Conservation (phyloP, 176 grass and related monocot species). For the Lolium perenne region DNA sequence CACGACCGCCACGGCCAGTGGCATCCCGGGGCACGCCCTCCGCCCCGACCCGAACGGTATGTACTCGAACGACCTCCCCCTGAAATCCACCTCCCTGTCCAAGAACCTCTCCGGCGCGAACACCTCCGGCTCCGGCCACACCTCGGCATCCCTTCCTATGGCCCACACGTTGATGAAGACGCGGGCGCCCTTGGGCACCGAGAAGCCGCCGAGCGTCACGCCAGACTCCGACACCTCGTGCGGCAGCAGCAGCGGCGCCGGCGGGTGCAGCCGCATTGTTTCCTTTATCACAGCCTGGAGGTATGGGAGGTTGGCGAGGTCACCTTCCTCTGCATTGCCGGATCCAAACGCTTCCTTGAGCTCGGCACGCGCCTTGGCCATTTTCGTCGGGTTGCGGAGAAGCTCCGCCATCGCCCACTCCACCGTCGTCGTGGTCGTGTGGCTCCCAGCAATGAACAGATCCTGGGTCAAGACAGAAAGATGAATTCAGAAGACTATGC, state of each 20-base stretch:
- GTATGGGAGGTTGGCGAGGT: conserved; percentile 40
- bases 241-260: conserved; percentile 47
- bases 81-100: conserved; percentile 43
- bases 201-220: conserved; percentile 42
- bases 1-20: conserved; percentile 37
- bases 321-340: background rate
- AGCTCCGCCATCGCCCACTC: conserved; percentile 61
- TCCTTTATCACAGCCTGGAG: conserved; percentile 53
- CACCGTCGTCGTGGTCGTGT: conserved; percentile 41
- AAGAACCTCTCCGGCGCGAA: conserved; percentile 64
- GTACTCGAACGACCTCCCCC: conserved; percentile 43
- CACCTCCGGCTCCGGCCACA: conserved; percentile 38
- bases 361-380: conserved; percentile 54
- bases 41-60: conserved; percentile 55
- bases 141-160: conserved; percentile 46
- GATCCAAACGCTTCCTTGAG: conserved; percentile 29
- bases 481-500: background rate
- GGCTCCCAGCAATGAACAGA: conserved; percentile 50
- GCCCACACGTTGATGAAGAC: conserved; percentile 47
- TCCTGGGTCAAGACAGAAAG: conserved; percentile 2
- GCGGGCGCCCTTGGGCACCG: conserved; percentile 42
- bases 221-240: conserved; percentile 45
- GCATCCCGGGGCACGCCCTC: conserved; percentile 50
- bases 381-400: conserved; percentile 44
- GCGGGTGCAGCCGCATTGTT: conserved; percentile 46